Conservation (phyloP, 176 grass and related monocot species). For the Avena sativa region DNA sequence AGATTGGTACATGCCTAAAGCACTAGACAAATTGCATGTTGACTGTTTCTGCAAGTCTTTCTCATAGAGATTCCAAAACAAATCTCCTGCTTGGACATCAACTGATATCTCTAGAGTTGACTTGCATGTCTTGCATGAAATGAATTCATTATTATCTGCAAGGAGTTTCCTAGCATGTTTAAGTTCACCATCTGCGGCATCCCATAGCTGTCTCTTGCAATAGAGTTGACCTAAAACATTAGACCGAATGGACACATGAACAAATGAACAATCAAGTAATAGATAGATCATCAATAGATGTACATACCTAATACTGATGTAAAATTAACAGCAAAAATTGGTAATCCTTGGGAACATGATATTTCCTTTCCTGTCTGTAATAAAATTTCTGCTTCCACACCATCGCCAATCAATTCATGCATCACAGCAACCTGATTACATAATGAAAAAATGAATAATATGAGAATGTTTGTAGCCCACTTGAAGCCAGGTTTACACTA, state of each 20-base stretch:
- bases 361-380: constrained; percentile 77
- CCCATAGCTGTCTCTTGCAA: constrained; percentile 66
- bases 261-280: constrained; percentile 35
- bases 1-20: constrained; percentile 65
- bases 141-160: constrained; percentile 37
- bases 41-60: constrained; percentile 56
- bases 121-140: constrained; percentile 76
- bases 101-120: constrained; percentile 58
- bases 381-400: constrained; percentile 73
- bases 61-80: constrained; percentile 58
- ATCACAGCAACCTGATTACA: constrained; percentile 65
- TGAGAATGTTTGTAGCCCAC: not conserved
- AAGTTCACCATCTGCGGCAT: constrained; percentile 63
- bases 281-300: constrained; percentile 10
- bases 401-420: constrained; percentile 77
- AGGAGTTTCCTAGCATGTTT: constrained; percentile 65
- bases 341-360: constrained; percentile 57
- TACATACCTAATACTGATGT: constrained; percentile 65
- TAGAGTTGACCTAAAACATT: constrained; percentile 77
- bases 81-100: constrained; percentile 72
- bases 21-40: constrained; percentile 50
- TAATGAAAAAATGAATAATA: constrained; percentile 16
- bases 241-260: constrained; percentile 15
- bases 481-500: constrained; percentile 19
- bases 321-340: constrained; percentile 71